phyloP scores from a whole-genome alignment of 805 yeast species.

The Ogataea angusta region DNA sequence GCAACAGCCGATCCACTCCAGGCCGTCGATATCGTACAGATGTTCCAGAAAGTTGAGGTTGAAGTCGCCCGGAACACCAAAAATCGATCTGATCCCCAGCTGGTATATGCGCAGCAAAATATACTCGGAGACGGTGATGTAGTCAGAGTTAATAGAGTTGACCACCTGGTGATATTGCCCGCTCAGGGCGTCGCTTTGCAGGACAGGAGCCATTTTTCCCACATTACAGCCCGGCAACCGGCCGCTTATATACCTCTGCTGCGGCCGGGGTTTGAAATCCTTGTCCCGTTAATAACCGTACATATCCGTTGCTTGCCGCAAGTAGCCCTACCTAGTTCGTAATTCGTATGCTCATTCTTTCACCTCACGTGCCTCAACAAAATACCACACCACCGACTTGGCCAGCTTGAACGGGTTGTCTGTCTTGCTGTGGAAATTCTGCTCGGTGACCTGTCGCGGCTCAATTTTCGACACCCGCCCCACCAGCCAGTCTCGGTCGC shows the following conservation, averaged over 20 bases:
- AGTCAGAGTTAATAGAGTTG: constrained; percentile 8
- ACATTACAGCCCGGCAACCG: too few species aligned
- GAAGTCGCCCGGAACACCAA: constrained; percentile 64
- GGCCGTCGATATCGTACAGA: constrained; percentile 32
- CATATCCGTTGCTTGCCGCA: constrained; percentile 1
- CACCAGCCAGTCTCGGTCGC: constrained; percentile 76
- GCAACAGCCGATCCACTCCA: constrained; percentile 44
- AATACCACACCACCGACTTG: constrained; percentile 61
- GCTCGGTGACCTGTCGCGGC: constrained; percentile 48
- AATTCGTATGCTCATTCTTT: constrained; percentile 4
- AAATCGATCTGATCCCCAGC: constrained; percentile 42
- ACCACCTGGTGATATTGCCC: constrained; percentile 9
- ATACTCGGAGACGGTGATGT: constrained; percentile 40
- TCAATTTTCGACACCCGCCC: constrained; percentile 63
- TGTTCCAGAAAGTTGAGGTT: constrained; percentile 49
- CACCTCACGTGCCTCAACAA: constrained; percentile 53
- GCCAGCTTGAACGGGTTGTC: constrained; percentile 67
- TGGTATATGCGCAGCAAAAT: constrained; percentile 43
- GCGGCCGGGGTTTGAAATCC: neutral
- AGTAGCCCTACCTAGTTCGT: neutral
- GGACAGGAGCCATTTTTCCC: constrained; percentile 23
- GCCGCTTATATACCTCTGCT: neutral
- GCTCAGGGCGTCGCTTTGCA: constrained; percentile 6
- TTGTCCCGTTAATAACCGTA: constrained; percentile 5
- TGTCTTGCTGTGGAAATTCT: constrained; percentile 31